Evolutionary conservation across 2,329 filamentous ascomycete genomes (phyloP), one percentile per base, ranked within the genome.

Genomic region (Nectriaceae sp.): DNA sequence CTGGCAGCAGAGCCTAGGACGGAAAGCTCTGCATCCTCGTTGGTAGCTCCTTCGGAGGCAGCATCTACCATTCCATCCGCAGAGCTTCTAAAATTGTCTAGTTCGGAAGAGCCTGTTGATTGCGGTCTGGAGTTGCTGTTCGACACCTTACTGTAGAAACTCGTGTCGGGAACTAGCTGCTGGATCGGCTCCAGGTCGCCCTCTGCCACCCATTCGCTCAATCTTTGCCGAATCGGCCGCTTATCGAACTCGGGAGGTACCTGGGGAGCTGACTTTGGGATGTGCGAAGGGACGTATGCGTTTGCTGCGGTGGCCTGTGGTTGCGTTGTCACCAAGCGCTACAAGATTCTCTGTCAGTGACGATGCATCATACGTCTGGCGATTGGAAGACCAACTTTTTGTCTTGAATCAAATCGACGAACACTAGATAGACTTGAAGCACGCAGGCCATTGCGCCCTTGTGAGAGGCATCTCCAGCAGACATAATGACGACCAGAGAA

Each of bases 71-170:
- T 62, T 5, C 55, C 59, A 11, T 47, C 50, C 20, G 52, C 19
- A 11, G 51, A 49, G 2, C 59, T 50, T 31, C 54, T 60, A 44
- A 70, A 52, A 22, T 62, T 55, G 20, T 69, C 64, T 41, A 69
- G 51, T 21, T 64, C 64, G 3, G 66, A 54, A 11, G 65, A 65
- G 10, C 63, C 66, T 4, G 66, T 69, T 15, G 67, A 59, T 37
- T 70, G 67, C 15, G 67, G 60, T 16, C 67, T 62, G 33, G 57
- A 69, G 47, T 66, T 42, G 22, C 46, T 64, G 42, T 71, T 71
- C 38, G 60, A 53, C 6, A 68, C 59, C 5, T 44, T 58, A 20
- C 56, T 57, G 35, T 58, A 54, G 18, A 69, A 59, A 13, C 54
- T 49, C 19, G 53, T 36, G 29, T 69, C 65, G 11, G 55, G 49